Evolutionary conservation across 768 basidiomycete species (phyloP), one percentile per base, ranked within the genome.

Genomic region (Kwoniella europaea): DNA sequence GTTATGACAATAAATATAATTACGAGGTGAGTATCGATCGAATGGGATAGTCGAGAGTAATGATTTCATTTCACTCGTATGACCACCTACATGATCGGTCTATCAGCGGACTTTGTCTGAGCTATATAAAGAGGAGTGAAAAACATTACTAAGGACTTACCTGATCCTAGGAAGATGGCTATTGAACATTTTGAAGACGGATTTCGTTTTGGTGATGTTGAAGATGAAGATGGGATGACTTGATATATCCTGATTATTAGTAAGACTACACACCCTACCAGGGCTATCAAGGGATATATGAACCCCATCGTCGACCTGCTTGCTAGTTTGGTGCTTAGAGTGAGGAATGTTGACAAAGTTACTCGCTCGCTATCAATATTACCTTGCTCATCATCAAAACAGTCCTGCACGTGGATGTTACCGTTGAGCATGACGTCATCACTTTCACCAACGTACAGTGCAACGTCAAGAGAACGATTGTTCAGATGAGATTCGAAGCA

Each of bases 161-260:
- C 95, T 82, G 96, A 98, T 68, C 96, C 96, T 13, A 98, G 88
- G 78, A 98, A 97, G 63, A 97, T 88, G 3, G 92, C 94, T 16
- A 97, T 84, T 46, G 81, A 82, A 71, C 87, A 88, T 71, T 74
- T 86, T 57, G 82, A 72, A 12, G 27, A 50, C 10, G 24, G 27
- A 15, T 54, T 60, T 16, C 55, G 58, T 15, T 27, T 62, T 27
- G 2, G 46, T 52, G 44, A 46, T 16, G 43, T 22, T n/a, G 46
- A 9, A n/a, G 43, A 3, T 44, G 35, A 18, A 18, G 63, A 64
- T 20, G 72, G 72, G 18, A 74, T 59, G 22, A 74, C 42, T 35
- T 56, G 60, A 65, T 74, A 74, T 13, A 77, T 58, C 20, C 76
- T 57, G 10, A 79, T 58, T 4, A 60, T 42, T 0, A 77, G 24